A percentile compares a stretch with the other conserved stretches of the same genome.
Evolutionary conservation across 352 stramenopile genomes (phyloP).

Genomic region (Blastocystis sp.): DNA sequence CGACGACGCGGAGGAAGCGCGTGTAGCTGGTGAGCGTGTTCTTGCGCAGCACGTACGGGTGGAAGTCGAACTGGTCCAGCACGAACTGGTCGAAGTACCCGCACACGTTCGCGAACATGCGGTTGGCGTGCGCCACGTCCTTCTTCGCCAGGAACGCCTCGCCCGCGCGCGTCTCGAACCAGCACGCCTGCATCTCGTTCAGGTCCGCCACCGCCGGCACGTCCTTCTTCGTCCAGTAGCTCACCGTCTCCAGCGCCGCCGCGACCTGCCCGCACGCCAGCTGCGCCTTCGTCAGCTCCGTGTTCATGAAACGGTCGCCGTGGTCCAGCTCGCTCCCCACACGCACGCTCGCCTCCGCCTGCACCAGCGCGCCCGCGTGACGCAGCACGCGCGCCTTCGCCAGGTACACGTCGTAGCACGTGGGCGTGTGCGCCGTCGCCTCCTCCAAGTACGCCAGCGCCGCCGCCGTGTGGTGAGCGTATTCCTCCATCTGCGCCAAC

Average conservation of each 20-base stretch:
- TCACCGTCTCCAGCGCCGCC: not conserved
- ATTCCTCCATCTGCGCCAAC: constrained; percentile 4
- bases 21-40: not conserved
- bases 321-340: not conserved
- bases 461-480: not conserved
- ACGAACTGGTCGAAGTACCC: constrained; percentile 12
- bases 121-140: constrained; percentile 8
- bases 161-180: constrained; percentile 3
- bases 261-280: not conserved
- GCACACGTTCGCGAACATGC: not conserved
- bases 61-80: constrained; percentile 54
- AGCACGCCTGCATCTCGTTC: constrained; percentile 26
- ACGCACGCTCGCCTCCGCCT: not conserved
- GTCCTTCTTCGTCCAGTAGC: constrained; percentile 42
- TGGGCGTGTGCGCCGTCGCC: not conserved
- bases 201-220: not conserved
- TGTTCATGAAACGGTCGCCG: constrained; percentile 34
- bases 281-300: not conserved
- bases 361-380: not conserved
- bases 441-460: not conserved
- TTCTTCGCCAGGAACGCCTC: not conserved
- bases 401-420: not conserved
- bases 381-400: not conserved
- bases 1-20: not conserved
- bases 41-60: constrained; percentile 57